A percentile compares a stretch with the other conserved stretches of the same genome.
Evolutionary conservation across 305 asterid species (phyloP).

Genomic region (Fraxinus greggii): DNA sequence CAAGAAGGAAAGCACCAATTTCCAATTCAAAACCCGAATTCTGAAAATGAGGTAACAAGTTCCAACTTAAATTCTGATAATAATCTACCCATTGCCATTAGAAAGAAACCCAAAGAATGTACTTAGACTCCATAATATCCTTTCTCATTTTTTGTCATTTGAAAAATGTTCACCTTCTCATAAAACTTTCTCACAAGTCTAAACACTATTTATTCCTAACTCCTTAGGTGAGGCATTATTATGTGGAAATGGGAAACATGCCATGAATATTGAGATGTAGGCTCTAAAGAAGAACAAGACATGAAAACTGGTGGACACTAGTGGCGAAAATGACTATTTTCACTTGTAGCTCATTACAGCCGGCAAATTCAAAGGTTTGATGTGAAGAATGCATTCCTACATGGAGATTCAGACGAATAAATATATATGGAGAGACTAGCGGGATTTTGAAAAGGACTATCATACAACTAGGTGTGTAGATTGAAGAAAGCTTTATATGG

Average conservation of each 20-base stretch:
- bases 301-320: neutral
- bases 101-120: neutral
- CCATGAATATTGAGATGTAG: neutral
- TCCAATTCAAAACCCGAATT: neutral
- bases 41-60: neutral
- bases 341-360: neutral
- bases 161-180: neutral
- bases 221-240: neutral
- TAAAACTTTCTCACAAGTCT: neutral
- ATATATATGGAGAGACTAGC: neutral
- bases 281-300: neutral
- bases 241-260: neutral
- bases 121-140: neutral
- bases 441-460: neutral
- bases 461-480: neutral
- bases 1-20: neutral
- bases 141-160: neutral
- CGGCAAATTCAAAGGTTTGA: neutral
- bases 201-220: neutral
- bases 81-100: neutral
- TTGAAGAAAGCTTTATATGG: neutral
- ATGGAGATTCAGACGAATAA: neutral
- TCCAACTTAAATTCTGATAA: neutral
- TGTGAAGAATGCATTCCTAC: neutral
- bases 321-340: neutral